A percentile compares a stretch with the other conserved stretches of the same genome.
These are phyloP conservation scores for Myxozyma geophila DNA, from an alignment of 805 yeast genomes.

Conservation along the genomic window DNA sequence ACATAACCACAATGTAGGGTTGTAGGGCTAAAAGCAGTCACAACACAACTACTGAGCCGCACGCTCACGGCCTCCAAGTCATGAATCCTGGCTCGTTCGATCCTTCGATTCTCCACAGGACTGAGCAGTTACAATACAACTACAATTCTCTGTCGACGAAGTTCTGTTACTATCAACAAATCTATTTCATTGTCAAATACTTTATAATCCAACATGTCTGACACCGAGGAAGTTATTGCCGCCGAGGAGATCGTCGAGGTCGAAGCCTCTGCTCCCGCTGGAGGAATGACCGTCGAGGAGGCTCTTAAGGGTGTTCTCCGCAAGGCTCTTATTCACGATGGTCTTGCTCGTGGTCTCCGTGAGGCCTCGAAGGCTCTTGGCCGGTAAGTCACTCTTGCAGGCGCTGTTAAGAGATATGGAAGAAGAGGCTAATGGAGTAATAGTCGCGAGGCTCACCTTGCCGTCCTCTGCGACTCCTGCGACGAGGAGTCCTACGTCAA, in stretches of 20 bases:
- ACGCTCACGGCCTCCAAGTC: background rate
- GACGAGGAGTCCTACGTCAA: slow-evolving; percentile 96
- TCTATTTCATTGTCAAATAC: background rate
- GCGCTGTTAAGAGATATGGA: background rate
- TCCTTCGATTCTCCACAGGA: slow-evolving; percentile 32
- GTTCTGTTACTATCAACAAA: slow-evolving; percentile 36
- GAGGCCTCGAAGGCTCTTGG: slow-evolving; percentile 99
- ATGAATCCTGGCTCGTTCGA: slow-evolving; percentile 19
- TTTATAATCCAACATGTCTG: slow-evolving; percentile 34
- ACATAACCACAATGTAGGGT: background rate
- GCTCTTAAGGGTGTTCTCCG: slow-evolving; percentile 97
- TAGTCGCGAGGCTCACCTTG: slow-evolving; percentile 87
- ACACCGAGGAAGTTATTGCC: slow-evolving; percentile 76
- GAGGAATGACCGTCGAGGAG: slow-evolving; percentile 94
- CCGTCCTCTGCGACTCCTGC: slow-evolving; percentile 97
- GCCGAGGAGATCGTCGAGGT: slow-evolving; percentile 83
- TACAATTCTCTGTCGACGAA: slow-evolving; percentile 43
- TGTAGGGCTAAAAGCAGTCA: slow-evolving; percentile 17
- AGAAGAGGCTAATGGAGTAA: background rate
- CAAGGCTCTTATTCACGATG: slow-evolving; percentile 97
- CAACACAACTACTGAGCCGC: slow-evolving; percentile 16
- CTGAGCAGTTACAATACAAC: slow-evolving; percentile 42
- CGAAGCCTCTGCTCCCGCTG: slow-evolving; percentile 77
- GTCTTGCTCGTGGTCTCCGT: slow-evolving; percentile 99
- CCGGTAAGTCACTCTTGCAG: slow-evolving; percentile 48